These are phyloP conservation scores for Gossypium rotundifolium DNA, from an alignment of 345 rosid genomes.

Conservation along the genomic window DNA sequence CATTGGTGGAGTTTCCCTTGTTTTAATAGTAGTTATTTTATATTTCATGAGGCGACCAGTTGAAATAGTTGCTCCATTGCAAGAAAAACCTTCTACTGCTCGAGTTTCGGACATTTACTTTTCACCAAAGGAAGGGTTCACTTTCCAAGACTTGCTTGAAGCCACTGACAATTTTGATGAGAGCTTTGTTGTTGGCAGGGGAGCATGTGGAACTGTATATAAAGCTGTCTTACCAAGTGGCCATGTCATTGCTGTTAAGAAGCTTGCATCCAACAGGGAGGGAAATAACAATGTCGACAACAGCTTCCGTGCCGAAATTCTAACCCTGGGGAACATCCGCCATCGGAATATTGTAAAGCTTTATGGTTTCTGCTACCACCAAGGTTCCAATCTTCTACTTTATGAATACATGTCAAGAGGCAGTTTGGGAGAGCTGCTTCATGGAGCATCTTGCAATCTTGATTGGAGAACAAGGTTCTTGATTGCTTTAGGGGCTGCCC, in stretches of 20 bases:
- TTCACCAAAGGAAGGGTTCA: conserved; percentile 71
- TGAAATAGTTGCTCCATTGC: conserved; percentile 30
- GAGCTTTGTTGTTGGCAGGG: conserved; percentile 68
- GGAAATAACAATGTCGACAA: conserved; percentile 61
- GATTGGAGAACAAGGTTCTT: conserved; percentile 71
- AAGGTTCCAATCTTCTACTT: conserved; percentile 79
- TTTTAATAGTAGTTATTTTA: conserved; percentile 50
- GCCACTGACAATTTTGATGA: conserved; percentile 75
- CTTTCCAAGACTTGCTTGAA: conserved; percentile 62
- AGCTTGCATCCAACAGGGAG: conserved; percentile 67
- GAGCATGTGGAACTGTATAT: conserved; percentile 89
- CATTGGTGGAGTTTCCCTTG: conserved; percentile 65
- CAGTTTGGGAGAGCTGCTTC: conserved; percentile 75
- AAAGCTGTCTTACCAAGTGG: conserved; percentile 64
- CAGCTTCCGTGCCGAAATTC: conserved; percentile 80
- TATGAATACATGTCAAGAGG: conserved; percentile 68
- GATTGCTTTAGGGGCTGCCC: conserved; percentile 81
- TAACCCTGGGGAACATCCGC: conserved; percentile 73
- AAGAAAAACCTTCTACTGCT: conserved; percentile 29
- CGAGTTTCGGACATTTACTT: conserved; percentile 59
- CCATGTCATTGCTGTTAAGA: conserved; percentile 69
- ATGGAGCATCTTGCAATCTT: conserved; percentile 41
- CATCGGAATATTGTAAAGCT: conserved; percentile 88
- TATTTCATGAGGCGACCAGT: conserved; percentile 55
- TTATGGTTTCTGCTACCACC: conserved; percentile 83